Percentiles rank a stretch among this genome's conserved stretches.
Evolutionary conservation across 192 early-diverging fungal species (phyloP).

Genomic region (Linnemannia elongata): DNA sequence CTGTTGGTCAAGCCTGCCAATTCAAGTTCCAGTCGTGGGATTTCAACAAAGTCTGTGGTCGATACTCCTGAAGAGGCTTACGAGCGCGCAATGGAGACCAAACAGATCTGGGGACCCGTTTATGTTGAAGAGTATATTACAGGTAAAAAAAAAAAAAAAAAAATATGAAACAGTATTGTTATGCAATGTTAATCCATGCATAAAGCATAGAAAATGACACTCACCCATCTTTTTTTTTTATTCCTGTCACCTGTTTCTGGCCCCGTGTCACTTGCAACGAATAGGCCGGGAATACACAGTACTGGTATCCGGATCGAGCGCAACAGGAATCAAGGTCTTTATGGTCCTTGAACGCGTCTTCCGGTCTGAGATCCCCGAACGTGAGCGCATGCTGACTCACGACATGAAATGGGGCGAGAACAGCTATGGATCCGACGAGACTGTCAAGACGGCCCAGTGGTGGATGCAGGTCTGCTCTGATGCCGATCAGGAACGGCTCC

Average conservation of each 20-base stretch:
- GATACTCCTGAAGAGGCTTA: slow-evolving; percentile 39
- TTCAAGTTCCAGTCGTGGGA: slow-evolving; percentile 40
- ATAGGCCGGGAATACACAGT: slow-evolving; percentile 48
- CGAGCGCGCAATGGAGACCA: slow-evolving; percentile 40
- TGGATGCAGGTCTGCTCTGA: slow-evolving; percentile 50
- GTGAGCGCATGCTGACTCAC: slow-evolving; percentile 42
- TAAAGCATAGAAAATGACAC: not conserved
- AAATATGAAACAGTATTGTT: not conserved
- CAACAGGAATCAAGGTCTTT: slow-evolving; percentile 36
- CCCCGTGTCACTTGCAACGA: too few relatives aligned
- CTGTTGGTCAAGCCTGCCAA: slow-evolving; percentile 42
- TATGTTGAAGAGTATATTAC: slow-evolving; percentile 52
- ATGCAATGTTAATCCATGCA: not conserved
- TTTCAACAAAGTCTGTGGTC: slow-evolving; percentile 38
- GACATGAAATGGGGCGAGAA: slow-evolving; percentile 53
- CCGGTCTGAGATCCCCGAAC: slow-evolving; percentile 31
- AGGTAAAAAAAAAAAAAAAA: slow-evolving; percentile 10
- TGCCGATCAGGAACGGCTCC: slow-evolving; percentile 30
- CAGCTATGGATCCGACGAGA: slow-evolving; percentile 35
- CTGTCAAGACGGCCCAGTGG: slow-evolving; percentile 36
- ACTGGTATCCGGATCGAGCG: slow-evolving; percentile 28
- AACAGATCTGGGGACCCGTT: slow-evolving; percentile 40
- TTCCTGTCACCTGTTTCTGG: not conserved
- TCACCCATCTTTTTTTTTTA: not conserved
- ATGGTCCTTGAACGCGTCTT: slow-evolving; percentile 44